Evolutionary conservation across 2,329 filamentous ascomycete species (phyloP).

Genomic region (Colletotrichum orbiculare): DNA sequence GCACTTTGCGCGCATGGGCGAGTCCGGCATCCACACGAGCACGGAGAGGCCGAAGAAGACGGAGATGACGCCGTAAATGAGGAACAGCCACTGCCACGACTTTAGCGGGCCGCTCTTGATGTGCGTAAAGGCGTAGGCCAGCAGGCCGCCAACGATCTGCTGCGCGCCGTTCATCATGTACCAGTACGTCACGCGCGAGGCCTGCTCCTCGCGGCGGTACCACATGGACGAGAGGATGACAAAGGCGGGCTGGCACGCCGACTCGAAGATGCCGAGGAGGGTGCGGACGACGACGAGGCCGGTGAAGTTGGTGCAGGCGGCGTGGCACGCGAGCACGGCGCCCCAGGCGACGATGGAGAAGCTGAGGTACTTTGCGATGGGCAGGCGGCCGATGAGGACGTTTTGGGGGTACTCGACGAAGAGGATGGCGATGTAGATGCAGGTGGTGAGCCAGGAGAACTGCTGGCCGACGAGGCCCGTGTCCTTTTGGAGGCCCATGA

Average conservation of each 20-base stretch:
- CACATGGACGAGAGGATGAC: conserved; percentile 75
- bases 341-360: conserved; percentile 73
- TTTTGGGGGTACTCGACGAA: conserved; percentile 80
- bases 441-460: conserved; percentile 78
- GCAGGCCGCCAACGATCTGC: conserved; percentile 77
- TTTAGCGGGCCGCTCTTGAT: conserved; percentile 64
- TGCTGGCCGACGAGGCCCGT: conserved; percentile 52
- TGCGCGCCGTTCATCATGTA: conserved; percentile 83
- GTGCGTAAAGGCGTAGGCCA: conserved; percentile 72
- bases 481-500: conserved; percentile 69
- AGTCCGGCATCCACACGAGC: conserved; percentile 73
- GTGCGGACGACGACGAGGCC: conserved; percentile 71
- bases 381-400: conserved; percentile 67
- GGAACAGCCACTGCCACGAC: conserved; percentile 77
- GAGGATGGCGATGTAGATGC: conserved; percentile 78
- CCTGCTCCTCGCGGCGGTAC: conserved; percentile 77
- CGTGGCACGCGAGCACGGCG: conserved; percentile 67
- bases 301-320: conserved; percentile 69
- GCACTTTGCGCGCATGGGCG: conserved; percentile 77
- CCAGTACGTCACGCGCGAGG: conserved; percentile 75
- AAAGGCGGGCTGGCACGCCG: conserved; percentile 75
- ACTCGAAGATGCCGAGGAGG: conserved; percentile 77
- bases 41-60: conserved; percentile 75
- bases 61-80: conserved; percentile 72
- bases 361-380: conserved; percentile 74